Percentiles rank a stretch among this genome's conserved stretches.
Conservation (phyloP, 2,329 filamentous ascomycete genomes). For the Raffaelea albimanens region DNA sequence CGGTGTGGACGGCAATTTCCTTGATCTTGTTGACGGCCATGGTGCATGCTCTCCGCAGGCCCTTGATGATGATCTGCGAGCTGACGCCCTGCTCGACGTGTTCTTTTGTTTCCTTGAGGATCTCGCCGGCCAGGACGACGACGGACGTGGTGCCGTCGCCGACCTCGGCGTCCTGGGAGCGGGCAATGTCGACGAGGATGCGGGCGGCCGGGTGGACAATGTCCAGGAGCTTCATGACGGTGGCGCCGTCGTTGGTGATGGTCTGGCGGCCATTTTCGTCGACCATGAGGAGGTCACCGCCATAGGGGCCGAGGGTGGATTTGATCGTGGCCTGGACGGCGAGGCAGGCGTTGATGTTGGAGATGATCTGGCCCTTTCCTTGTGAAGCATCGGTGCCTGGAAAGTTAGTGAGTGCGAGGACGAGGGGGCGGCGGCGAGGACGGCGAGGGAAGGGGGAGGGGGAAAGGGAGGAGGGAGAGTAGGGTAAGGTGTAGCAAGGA, state of each 20-base stretch:
- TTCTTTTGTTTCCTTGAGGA: constrained; percentile 93
- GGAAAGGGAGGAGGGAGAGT: constrained; percentile 16
- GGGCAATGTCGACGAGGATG: constrained; percentile 95
- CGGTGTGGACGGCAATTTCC: constrained; percentile 85
- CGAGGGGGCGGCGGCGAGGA: too few relatives aligned
- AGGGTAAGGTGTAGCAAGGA: too few relatives aligned
- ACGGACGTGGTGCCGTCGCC: constrained; percentile 97
- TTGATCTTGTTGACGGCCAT: constrained; percentile 99
- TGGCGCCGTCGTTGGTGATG: constrained; percentile 98
- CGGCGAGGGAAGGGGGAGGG: too few relatives aligned
- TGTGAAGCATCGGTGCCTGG: constrained; percentile 94
- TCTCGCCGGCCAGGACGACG: constrained; percentile 93
- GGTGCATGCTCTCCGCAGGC: constrained; percentile 72
- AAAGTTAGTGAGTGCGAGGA: constrained; percentile 2
- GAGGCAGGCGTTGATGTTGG: constrained; percentile 97
- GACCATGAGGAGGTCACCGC: constrained; percentile 90
- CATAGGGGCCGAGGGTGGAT: constrained; percentile 90
- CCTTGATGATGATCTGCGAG: constrained; percentile 96
- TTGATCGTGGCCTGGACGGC: constrained; percentile 95
- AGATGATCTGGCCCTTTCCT: constrained; percentile 90
- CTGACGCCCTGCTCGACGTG: constrained; percentile 95
- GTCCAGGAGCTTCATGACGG: constrained; percentile 99
- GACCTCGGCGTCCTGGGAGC: constrained; percentile 98
- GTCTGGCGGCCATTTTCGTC: constrained; percentile 93
- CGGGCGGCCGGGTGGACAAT: constrained; percentile 96